Conservation (phyloP, 2,329 filamentous ascomycete species). For the Talaromyces rugulosus region DNA sequence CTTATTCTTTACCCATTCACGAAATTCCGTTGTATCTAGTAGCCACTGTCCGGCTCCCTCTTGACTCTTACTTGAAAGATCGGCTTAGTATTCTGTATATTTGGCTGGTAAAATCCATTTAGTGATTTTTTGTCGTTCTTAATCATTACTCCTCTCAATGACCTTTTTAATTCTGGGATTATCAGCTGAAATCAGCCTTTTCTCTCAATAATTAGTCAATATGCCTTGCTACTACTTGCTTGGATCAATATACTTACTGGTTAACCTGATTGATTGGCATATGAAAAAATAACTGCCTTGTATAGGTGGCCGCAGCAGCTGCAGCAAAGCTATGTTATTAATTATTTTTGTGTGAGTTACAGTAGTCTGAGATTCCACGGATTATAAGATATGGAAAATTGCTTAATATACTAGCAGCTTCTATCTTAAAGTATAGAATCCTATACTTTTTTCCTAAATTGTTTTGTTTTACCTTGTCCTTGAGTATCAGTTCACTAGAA, state of each 20-base stretch:
- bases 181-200: neutral
- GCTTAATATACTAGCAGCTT: constrained; percentile 3
- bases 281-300: constrained; percentile 1
- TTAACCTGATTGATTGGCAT: neutral
- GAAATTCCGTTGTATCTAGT: constrained; percentile 1
- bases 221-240: neutral
- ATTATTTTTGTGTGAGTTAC: constrained; percentile 4
- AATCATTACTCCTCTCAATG: neutral
- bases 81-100: neutral
- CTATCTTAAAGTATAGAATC: constrained; percentile 6
- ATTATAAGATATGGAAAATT: constrained; percentile 6
- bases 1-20: neutral
- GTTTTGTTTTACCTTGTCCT: constrained; percentile 10
- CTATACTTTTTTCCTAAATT: neutral
- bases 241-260: neutral
- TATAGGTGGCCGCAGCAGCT: constrained; percentile 1
- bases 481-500: constrained; percentile 17
- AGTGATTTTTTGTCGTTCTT: neutral
- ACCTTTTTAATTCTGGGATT: neutral
- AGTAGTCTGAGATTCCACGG: constrained; percentile 5
- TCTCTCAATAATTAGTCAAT: neutral
- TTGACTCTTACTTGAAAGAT: neutral
- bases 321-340: constrained; percentile 5
- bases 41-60: constrained; percentile 1
- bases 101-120: neutral